phyloP scores from a whole-genome alignment of 2,329 filamentous ascomycete genomes.

The Leptographium procerum region DNA sequence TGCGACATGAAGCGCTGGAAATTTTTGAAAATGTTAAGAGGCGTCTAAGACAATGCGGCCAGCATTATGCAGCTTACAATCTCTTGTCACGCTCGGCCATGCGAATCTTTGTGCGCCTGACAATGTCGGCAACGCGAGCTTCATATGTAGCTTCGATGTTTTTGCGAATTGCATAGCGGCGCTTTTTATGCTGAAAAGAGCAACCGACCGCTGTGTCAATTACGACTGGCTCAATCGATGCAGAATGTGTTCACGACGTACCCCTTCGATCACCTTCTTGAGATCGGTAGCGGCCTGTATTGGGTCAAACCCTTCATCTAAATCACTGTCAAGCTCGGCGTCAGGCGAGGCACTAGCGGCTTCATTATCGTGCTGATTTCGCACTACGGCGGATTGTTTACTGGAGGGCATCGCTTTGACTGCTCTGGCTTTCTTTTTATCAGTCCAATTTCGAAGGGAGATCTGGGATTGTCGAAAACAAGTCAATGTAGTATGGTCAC shows the following conservation, averaged over 20 bases:
- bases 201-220: neutral
- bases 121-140: constrained; percentile 12
- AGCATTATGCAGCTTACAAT: neutral
- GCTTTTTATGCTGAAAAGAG: constrained; percentile 12
- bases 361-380: neutral
- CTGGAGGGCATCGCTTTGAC: neutral
- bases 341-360: neutral
- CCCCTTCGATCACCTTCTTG: constrained; percentile 10
- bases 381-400: neutral
- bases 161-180: constrained; percentile 9
- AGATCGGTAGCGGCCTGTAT: constrained; percentile 11
- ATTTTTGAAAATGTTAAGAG: neutral
- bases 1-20: constrained; percentile 1
- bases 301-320: constrained; percentile 6
- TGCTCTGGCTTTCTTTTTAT: neutral
- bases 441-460: neutral
- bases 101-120: constrained; percentile 10
- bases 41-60: neutral
- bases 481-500: neutral
- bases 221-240: neutral
- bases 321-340: constrained; percentile 3
- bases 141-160: constrained; percentile 13
- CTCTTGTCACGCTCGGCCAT: constrained; percentile 7
- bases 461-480: neutral
- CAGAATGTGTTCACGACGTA: neutral